Conservation (phyloP, 2,329 filamentous ascomycete species). For the Epichloe baconii region DNA sequence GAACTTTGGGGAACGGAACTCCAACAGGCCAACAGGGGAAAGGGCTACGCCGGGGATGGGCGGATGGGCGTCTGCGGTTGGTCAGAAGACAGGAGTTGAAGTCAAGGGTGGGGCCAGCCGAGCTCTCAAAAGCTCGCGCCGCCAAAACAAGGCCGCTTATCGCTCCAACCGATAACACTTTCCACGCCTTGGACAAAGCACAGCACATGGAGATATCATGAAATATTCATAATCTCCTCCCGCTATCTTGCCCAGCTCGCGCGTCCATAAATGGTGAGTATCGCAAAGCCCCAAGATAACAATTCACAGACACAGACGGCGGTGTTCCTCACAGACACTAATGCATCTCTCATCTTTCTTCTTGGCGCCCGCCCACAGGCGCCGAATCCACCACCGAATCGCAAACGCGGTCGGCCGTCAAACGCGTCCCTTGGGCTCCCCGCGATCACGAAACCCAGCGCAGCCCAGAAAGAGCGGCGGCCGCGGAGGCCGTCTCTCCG, state of each 20-base stretch:
- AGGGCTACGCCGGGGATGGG: not conserved
- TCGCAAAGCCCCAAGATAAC: too few relatives aligned
- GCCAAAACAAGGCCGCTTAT: not conserved
- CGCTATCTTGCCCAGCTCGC: not conserved
- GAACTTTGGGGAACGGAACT: not conserved
- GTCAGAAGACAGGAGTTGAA: not conserved
- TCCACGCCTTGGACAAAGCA: not conserved
- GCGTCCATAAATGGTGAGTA: not conserved
- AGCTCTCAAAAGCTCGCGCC: not conserved
- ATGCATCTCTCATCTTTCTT: not conserved
- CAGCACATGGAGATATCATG: not conserved
- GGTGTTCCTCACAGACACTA: not conserved
- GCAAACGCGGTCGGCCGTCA: constrained; percentile 25
- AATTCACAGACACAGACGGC: too few relatives aligned
- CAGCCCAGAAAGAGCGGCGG: not conserved
- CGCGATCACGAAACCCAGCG: not conserved
- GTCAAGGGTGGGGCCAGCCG: not conserved
- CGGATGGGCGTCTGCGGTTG: not conserved
- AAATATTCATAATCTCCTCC: not conserved
- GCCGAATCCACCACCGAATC: constrained; percentile 20
- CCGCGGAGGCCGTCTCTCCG: constrained; percentile 16
- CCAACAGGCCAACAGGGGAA: not conserved
- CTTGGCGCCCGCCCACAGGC: not conserved
- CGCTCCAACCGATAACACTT: not conserved
- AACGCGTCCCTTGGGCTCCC: not conserved